Percentiles rank a stretch among this genome's conserved stretches.
Evolutionary conservation across 768 basidiomycete genomes (phyloP).

Genomic region (Lactarius pseudohatsudake): DNA sequence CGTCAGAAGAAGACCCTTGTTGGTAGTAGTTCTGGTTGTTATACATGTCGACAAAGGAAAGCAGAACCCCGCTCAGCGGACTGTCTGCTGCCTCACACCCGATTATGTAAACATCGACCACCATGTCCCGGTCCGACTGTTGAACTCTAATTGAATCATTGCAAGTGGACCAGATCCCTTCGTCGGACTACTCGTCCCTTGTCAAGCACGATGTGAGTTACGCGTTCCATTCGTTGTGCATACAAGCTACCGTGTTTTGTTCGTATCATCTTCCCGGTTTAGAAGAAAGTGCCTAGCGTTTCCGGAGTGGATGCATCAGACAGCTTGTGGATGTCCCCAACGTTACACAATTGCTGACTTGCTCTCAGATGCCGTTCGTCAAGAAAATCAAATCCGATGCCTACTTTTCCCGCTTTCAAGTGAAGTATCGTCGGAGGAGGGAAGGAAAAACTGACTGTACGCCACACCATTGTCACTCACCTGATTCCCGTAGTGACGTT

Average conservation of each 20-base stretch:
- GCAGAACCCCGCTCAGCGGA: background rate
- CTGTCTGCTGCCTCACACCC: too few species aligned
- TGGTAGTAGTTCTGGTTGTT: slow-evolving; percentile 46
- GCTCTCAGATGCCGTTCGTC: slow-evolving; percentile 85
- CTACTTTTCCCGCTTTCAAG: slow-evolving; percentile 98
- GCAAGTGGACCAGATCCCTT: slow-evolving; percentile 3
- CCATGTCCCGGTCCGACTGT: background rate
- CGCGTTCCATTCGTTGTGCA: background rate
- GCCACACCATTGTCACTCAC: slow-evolving; percentile 18
- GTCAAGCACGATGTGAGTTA: slow-evolving; percentile 18
- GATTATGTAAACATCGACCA: slow-evolving; percentile 11
- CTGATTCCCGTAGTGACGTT: background rate
- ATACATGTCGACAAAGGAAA: slow-evolving; percentile 40
- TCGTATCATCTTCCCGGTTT: background rate
- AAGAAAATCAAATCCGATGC: slow-evolving; percentile 95
- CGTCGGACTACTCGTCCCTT: slow-evolving; percentile 10
- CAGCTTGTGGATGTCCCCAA: slow-evolving; percentile 16
- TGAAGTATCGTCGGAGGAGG: slow-evolving; percentile 95
- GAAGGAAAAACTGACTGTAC: slow-evolving; percentile 98
- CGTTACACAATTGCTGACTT: slow-evolving; percentile 18
- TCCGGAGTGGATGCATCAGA: slow-evolving; percentile 34
- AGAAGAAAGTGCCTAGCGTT: slow-evolving; percentile 37
- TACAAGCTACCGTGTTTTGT: background rate
- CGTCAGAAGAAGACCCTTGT: slow-evolving; percentile 42
- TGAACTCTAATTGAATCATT: slow-evolving; percentile 8